Evolutionary conservation across 2,329 filamentous ascomycete species (phyloP), one percentile per base, ranked within the genome.

Genomic region (Fusarium gaditjirri): DNA sequence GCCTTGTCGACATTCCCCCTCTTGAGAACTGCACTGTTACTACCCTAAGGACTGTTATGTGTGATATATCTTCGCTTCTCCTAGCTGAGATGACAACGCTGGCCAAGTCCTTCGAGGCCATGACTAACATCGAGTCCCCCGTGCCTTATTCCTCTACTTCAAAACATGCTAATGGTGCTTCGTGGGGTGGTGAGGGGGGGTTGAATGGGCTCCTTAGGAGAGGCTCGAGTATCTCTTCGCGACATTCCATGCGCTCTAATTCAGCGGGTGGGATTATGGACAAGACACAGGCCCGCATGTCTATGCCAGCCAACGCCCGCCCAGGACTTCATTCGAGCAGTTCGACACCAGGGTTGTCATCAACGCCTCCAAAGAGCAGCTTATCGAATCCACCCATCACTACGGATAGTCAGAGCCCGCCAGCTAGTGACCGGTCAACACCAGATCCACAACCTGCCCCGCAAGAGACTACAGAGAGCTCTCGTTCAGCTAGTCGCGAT

Each of bases 1-100:
- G 91, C 52, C 88, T 96, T 43, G 85, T 91, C 49, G 86, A 89
- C 42, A 88, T 97, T 31, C 94, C 94, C 21, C 89, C 91, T 1
- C 84, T 84, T 25, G 87, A 91, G 62, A 85, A 90, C 33, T 93
- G 91, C 49, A 93, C 91, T 77, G 88, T 90, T 53, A 96, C 94
- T 4, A 96, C 94, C 3, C 91, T 95, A 80, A 94, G 93, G 82
- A 93, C 92, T 1, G 87, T 93, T 76, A 91, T 95, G 88, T 94
- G 92, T 77, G 91, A 94, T 79, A 88, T 95, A 61, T 93, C 92
- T 7, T 92, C 92, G 17, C 78, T 93, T 57, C 81, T 95, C 50
- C 84, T 95, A 27, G 92, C 92, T 25, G 93, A 94, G 81, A 90
- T 95, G 87, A 92, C 91, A 35, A 90, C 89, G 2, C 85, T 94